These are phyloP conservation scores for Cladophialophora yegresii DNA, from an alignment of 2,329 filamentous ascomycete species.

Conservation along the genomic window DNA sequence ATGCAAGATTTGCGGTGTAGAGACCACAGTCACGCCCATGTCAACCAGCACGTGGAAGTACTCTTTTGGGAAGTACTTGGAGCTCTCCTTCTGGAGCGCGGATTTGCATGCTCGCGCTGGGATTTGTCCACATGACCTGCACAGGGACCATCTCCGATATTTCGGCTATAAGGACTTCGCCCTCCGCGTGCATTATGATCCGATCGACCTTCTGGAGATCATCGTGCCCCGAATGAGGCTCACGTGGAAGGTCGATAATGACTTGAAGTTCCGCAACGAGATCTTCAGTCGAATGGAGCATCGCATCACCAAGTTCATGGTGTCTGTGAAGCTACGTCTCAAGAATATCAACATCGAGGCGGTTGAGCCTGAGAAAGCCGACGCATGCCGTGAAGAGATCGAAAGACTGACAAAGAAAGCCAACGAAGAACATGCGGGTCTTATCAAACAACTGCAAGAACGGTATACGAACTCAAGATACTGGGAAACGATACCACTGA, in stretches of 20 bases:
- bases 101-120: conserved; percentile 73
- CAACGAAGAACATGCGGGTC: conserved; percentile 74
- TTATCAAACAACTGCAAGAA: conserved; percentile 78
- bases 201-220: conserved; percentile 89
- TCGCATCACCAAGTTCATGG: conserved; percentile 81
- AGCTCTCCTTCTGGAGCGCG: conserved; percentile 92
- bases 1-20: conserved; percentile 87
- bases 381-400: conserved; percentile 78
- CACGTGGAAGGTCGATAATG: conserved; percentile 97
- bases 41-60: conserved; percentile 96
- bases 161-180: conserved; percentile 86
- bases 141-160: conserved; percentile 87
- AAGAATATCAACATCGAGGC: conserved; percentile 89
- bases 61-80: conserved; percentile 97
- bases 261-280: conserved; percentile 89
- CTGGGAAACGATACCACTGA: conserved; percentile 94
- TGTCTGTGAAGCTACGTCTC: conserved; percentile 78
- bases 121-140: conserved; percentile 86
- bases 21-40: conserved; percentile 88
- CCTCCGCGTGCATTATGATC: conserved; percentile 87
- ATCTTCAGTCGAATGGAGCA: conserved; percentile 80
- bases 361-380: conserved; percentile 81
- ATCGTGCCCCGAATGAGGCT: conserved; percentile 86
- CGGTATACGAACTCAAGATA: conserved; percentile 93
- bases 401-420: conserved; percentile 75